Evolutionary conservation across 768 basidiomycete species (phyloP).

Genomic region (Suillus sp.): DNA sequence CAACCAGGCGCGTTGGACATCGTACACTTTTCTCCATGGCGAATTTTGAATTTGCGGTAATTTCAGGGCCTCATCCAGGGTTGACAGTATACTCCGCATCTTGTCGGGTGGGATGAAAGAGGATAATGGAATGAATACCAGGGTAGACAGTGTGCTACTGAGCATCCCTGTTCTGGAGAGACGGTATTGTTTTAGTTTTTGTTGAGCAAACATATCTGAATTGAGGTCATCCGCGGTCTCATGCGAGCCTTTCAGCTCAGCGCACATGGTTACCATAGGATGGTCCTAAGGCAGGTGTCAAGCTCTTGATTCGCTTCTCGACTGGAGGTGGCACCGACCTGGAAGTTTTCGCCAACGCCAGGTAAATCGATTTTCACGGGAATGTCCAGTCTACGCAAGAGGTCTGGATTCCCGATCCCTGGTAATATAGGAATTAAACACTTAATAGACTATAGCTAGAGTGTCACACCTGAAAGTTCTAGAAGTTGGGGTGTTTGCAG

Average conservation of each 20-base stretch:
- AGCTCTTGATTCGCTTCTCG: neutral
- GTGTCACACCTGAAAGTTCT: conserved; percentile 30
- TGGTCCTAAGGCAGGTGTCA: conserved; percentile 17
- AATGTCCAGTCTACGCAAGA: conserved; percentile 22
- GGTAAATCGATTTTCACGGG: conserved; percentile 35
- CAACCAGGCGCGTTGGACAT: conserved; percentile 20
- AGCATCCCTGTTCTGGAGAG: conserved; percentile 16
- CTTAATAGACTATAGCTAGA: neutral
- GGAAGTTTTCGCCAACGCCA: conserved; percentile 41
- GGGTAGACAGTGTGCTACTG: conserved; percentile 21
- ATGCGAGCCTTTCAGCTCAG: conserved; percentile 18
- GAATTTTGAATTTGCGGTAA: conserved; percentile 16
- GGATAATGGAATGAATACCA: conserved; percentile 18
- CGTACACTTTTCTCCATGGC: conserved; percentile 18
- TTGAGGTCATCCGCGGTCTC: conserved; percentile 19
- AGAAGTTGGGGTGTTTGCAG: conserved; percentile 39
- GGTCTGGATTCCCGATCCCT: conserved; percentile 19
- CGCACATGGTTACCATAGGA: conserved; percentile 17
- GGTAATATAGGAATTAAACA: neutral
- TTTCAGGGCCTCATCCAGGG: conserved; percentile 15
- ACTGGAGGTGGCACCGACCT: conserved; percentile 9
- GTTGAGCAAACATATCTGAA: conserved; percentile 14
- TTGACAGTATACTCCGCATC: conserved; percentile 14
- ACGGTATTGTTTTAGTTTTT: conserved; percentile 17
- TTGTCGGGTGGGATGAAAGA: conserved; percentile 19